Base-by-base conservation (phyloP, 495 filamentous ascomycete genomes). In the Neurospora sp. region DNA sequence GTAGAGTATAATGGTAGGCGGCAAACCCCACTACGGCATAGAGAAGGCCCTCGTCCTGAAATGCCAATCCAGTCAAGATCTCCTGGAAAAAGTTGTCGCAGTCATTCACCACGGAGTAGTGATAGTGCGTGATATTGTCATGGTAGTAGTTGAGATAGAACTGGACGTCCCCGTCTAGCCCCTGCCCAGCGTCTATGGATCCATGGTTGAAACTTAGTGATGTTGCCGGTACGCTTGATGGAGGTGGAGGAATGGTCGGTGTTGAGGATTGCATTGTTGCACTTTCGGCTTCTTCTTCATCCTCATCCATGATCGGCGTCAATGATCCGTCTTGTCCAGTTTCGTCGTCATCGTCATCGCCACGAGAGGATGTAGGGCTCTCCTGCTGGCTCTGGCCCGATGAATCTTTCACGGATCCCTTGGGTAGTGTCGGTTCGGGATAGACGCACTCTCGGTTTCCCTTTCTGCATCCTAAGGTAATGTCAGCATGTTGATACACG, bases 11-110 rank as follows among this genome's bases (percentile, higher is more conserved):
- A 76, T 95, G 94, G 79, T 97, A 99, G 18, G 94, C 93, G 1
- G 95, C 85, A 79, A 97, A 98, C 37, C 92, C 94, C n/a, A 93
- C 92, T 18, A 98, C 85, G 0, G 94, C 96, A 79, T 97, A 92
- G 41, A 97, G 84, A 14, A 99, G 86, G 20, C 95, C 91, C 69
- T 97, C 92, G 79, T 95, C 88, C 38, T 88, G 88, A 39, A 94
- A 79, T 8, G 94, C 94, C 71, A 91, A 82, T 31, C 92, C 90
- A 44, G 93, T 81, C 48, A 96, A 87, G 11, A 84, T 88, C 10
- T 88, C 88, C 70, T 89, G 89, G 73, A 98, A 88, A 76, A 98
- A 97, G 73, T 88, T 82, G 69, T 87, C 85, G 54, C 84, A 81
- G 77, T 93, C 89, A 72, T 84, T 84, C 77, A 91, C 91, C 77